phyloP scores from a whole-genome alignment of 441 rosid genomes.

The Erodium moschatum region DNA sequence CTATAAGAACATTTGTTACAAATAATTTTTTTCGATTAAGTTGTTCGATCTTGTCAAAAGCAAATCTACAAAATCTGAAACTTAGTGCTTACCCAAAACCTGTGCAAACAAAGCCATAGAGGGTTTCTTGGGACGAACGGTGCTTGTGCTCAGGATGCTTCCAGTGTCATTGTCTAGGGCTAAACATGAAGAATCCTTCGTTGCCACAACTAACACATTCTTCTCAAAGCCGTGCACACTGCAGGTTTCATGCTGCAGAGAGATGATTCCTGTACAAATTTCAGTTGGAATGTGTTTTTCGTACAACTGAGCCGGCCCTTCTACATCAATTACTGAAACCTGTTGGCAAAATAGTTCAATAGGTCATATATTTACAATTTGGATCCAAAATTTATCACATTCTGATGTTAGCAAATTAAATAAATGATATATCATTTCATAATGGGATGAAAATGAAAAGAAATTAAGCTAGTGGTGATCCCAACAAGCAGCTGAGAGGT shows the following conservation, averaged over 20 bases:
- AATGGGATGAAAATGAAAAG: too few species aligned
- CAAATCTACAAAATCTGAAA: slow-evolving; percentile 12
- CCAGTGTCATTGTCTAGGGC: slow-evolving; percentile 64
- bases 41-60: neutral
- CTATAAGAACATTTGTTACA: slow-evolving; percentile 25
- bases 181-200: slow-evolving; percentile 76
- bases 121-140: slow-evolving; percentile 77
- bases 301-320: slow-evolving; percentile 44
- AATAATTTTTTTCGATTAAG: neutral
- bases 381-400: neutral
- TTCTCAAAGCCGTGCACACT: slow-evolving; percentile 67
- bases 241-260: slow-evolving; percentile 61
- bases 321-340: slow-evolving; percentile 60
- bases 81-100: slow-evolving; percentile 45
- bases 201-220: slow-evolving; percentile 60
- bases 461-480: too few species aligned
- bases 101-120: slow-evolving; percentile 70
- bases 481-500: neutral
- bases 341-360: slow-evolving; percentile 21
- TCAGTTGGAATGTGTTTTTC: slow-evolving; percentile 61
- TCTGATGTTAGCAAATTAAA: neutral
- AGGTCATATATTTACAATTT: slow-evolving; percentile 10
- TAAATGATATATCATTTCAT: neutral
- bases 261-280: slow-evolving; percentile 53
- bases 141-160: slow-evolving; percentile 47